Evolutionary conservation across 148 eudicot genomes (phyloP), one percentile per base, ranked within the genome.

Genomic region (Vaccinium vitisidaea): DNA sequence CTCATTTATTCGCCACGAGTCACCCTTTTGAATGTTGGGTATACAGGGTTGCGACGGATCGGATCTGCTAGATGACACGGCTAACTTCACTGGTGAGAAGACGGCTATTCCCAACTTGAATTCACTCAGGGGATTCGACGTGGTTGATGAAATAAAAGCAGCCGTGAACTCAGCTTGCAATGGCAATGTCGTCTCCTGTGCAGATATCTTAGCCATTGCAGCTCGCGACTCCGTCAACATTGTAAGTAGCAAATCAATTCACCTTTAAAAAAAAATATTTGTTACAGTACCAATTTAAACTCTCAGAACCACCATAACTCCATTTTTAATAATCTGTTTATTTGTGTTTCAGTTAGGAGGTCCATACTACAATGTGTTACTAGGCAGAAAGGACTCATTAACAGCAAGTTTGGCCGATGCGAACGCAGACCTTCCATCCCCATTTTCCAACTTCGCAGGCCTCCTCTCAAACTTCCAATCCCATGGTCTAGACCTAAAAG

Each of bases 41-140:
- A 27, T 69, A 52, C 69, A 92, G 94, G 92, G 92, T 2, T 92
- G 94, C 50, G 94, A 92, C 74, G 94, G 86, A 16, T 92, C 94
- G 10, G 84, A 88, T 2, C 55, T 92, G 25, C 75, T 92, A 7
- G 94, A 90, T 43, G 90, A 90, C 18, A 88, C 85, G 8, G 14
- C 90, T 25, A 85, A 83, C 16, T 90, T 89, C 39, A 86, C 59
- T 0, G 91, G 94, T 2, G 94, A 92, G 83, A 90, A 92, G 84
- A 88, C 83, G 2, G 90, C 92, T 32, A 7, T 19, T 50, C 94
- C 94, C 0, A 92, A 92, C 46, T 8, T 78, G n/a, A 84, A 87
- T 6, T 90, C 94, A 4, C 78, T 90, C 7, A 87, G 94, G 86
- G 92, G 92, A n/a, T 92, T 90, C 58, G 84, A 89, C 18, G 92